Evolutionary conservation across 768 basidiomycete species (phyloP), one percentile per base, ranked within the genome.

Genomic region (Panaeolus papilionaceus): DNA sequence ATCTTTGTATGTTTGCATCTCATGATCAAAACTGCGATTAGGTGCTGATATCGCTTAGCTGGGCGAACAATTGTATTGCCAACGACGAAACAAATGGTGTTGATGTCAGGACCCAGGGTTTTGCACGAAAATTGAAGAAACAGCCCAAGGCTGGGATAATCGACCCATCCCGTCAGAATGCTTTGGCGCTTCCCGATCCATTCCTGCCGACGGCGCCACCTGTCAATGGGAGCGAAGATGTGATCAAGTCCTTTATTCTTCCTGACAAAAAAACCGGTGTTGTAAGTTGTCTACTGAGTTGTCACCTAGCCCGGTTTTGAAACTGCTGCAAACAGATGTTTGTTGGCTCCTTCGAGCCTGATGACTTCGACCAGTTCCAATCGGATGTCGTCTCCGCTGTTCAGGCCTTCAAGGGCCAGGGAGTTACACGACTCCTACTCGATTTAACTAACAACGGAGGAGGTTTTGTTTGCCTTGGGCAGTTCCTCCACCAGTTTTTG

Each of bases 401-500:
- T 67, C 70, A 70, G 1, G 71, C 80, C 3, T 86, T 90, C 78
- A 75, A 87, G 68, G 68, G 73, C 0, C 79, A 82, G 1, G 85
- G 85, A 3, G 85, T 88, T 11, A 83, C 79, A 0, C 82, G 80
- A 38, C 75, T 90, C 11, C 69, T 90, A 26, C 80, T 91, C 45
- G 89, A 90, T 73, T 72, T 89, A 39, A 85, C 85, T 12, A 86
- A 89, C 73, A 91, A 91, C 69, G 86, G 85, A 65, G 89, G 88
- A 66, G 89, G 89, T 28, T 88, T 84, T 65, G 81, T 90, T 8
- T 90, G 89, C 72, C 80, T 90, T 9, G 88, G 88, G 3, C 81
- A 85, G 44, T 89, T 88, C 79, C 76, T 91, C 51, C 86, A 88
- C 69, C 82, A 82, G 63, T 88, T 81, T 72, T 80, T 91, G 26